These are phyloP conservation scores for Basidiobolus meristosporus DNA, from an alignment of 371 early-diverging fungal species.

Conservation along the genomic window DNA sequence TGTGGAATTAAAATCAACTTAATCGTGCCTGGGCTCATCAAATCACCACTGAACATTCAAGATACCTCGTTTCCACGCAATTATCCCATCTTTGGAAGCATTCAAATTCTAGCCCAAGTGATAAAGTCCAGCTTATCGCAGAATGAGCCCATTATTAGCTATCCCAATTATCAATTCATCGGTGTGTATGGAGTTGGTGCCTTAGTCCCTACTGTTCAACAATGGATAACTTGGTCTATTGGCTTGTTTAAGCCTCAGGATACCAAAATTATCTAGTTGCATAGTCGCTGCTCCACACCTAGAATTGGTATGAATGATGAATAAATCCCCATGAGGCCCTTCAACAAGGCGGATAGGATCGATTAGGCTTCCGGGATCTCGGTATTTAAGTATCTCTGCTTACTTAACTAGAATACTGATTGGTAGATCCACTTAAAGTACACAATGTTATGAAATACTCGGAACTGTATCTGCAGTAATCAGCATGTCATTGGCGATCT, in stretches of 20 bases:
- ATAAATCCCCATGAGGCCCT: too few species aligned
- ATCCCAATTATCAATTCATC: background rate
- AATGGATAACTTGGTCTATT: background rate
- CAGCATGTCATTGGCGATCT: too few species aligned
- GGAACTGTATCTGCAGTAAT: too few species aligned
- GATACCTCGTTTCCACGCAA: background rate
- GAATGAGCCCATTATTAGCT: slow-evolving; percentile 1
- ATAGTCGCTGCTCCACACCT: too few species aligned
- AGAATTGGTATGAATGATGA: too few species aligned
- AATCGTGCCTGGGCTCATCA: slow-evolving; percentile 1
- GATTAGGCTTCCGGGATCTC: too few species aligned
- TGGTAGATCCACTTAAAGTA: too few species aligned
- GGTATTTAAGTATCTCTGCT: too few species aligned
- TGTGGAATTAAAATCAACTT: background rate
- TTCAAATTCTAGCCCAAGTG: background rate
- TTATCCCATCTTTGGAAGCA: background rate
- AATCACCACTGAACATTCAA: background rate
- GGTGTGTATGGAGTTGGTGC: background rate
- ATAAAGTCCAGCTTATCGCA: background rate
- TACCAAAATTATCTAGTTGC: too few species aligned
- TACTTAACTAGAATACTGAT: too few species aligned
- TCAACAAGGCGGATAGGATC: too few species aligned
- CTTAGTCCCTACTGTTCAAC: background rate
- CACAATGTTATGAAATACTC: too few species aligned
- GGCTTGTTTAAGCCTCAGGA: background rate